Evolutionary conservation across 352 stramenopile species (phyloP).

Genomic region (Phytophthora syringae): DNA sequence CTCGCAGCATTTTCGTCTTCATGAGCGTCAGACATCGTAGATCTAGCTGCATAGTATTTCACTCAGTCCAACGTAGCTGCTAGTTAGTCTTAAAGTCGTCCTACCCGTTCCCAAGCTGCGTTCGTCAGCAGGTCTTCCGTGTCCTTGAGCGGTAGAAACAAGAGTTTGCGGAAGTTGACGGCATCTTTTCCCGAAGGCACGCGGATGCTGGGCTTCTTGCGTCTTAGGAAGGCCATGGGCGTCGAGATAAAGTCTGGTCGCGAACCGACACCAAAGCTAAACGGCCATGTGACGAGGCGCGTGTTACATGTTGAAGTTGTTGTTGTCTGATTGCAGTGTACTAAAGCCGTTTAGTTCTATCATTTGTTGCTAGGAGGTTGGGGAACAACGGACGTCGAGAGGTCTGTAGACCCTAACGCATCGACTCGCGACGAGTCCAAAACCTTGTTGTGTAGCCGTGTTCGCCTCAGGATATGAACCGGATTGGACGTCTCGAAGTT

Average conservation of each 20-base stretch:
- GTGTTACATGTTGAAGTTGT: constrained; percentile 17
- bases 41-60: constrained; percentile 55
- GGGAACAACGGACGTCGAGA: constrained; percentile 26
- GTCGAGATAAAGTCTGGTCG: not conserved
- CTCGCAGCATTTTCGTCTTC: constrained; percentile 86
- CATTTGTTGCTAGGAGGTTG: constrained; percentile 25
- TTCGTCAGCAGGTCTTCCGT: constrained; percentile 75
- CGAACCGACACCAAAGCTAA: constrained; percentile 32
- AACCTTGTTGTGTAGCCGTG: constrained; percentile 80
- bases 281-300: constrained; percentile 16
- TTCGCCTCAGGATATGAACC: constrained; percentile 76
- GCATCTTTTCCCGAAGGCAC: constrained; percentile 73
- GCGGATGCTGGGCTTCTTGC: constrained; percentile 72
- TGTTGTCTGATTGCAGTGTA: constrained; percentile 1
- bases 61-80: not conserved
- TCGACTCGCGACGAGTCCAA: constrained; percentile 56
- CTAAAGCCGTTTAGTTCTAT: constrained; percentile 25
- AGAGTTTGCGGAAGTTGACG: constrained; percentile 81
- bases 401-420: constrained; percentile 12
- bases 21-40: constrained; percentile 81
- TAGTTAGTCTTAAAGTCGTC: no score
- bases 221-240: constrained; percentile 65
- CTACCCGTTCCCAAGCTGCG: constrained; percentile 73
- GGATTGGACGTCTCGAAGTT: constrained; percentile 79
- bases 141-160: constrained; percentile 76